These are phyloP conservation scores for Terfezia boudieri DNA, from an alignment of 495 filamentous ascomycete genomes.

Conservation along the genomic window DNA sequence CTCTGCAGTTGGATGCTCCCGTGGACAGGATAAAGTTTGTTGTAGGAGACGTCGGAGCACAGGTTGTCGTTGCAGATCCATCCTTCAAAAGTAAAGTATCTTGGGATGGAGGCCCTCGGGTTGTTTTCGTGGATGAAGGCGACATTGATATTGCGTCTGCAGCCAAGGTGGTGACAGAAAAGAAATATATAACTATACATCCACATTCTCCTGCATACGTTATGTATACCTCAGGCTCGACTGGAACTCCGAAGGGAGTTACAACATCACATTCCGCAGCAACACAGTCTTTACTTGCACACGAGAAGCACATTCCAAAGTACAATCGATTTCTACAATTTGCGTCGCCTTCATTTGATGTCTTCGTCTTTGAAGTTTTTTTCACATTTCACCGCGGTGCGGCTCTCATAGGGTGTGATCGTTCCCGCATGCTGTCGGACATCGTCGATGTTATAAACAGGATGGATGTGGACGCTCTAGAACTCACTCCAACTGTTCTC, in stretches of 20 bases:
- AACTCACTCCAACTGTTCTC: constrained; percentile 64
- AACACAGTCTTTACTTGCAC: constrained; percentile 54
- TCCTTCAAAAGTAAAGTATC: constrained; percentile 17
- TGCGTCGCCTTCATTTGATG: constrained; percentile 69
- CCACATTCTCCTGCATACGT: constrained; percentile 47
- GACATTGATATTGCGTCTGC: constrained; percentile 4
- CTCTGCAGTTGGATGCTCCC: constrained; percentile 49
- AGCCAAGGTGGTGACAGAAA: constrained; percentile 1
- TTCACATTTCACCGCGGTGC: constrained; percentile 49
- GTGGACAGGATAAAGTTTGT: constrained; percentile 52
- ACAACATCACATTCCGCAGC: constrained; percentile 51
- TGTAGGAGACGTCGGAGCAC: constrained; percentile 38
- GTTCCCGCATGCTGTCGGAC: constrained; percentile 43
- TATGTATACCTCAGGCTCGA: constrained; percentile 80
- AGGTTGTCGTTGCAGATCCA: constrained; percentile 29
- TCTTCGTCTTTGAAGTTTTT: constrained; percentile 76
- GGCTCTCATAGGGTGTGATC: constrained; percentile 45
- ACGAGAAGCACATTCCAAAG: constrained; percentile 45
- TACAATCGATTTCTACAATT: constrained; percentile 70
- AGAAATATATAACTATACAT: not conserved
- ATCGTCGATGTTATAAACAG: constrained; percentile 37
- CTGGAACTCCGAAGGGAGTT: constrained; percentile 75
- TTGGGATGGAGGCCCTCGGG: constrained; percentile 18
- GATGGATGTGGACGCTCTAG: constrained; percentile 53
- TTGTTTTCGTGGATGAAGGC: constrained; percentile 20